Evolutionary conservation across 2,329 filamentous ascomycete genomes (phyloP).

Genomic region (Arthrobotrys megalospora): DNA sequence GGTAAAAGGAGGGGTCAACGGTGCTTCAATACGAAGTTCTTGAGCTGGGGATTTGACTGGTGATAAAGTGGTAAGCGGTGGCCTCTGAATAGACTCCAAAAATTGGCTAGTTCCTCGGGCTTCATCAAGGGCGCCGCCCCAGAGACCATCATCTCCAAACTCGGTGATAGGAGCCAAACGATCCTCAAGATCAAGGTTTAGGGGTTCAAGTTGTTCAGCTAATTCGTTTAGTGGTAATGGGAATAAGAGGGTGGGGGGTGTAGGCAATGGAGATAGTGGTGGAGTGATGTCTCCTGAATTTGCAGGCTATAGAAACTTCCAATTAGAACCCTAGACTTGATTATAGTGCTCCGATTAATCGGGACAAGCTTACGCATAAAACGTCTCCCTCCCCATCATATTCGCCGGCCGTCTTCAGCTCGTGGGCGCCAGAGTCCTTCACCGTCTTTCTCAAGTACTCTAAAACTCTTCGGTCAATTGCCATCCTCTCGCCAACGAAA

Average conservation of each 20-base stretch:
- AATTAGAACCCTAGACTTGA: not conserved
- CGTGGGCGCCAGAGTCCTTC: conserved; percentile 2
- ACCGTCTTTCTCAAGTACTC: conserved; percentile 44
- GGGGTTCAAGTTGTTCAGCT: not conserved
- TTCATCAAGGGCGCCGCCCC: conserved; percentile 4
- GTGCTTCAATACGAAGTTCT: conserved; percentile 26
- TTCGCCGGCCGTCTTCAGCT: not conserved
- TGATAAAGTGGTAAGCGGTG: conserved; percentile 22
- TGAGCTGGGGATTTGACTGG: conserved; percentile 5
- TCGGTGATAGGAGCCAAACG: not conserved
- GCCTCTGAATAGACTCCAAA: not conserved
- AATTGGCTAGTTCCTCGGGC: conserved; percentile 9
- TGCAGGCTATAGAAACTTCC: not conserved
- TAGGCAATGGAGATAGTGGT: conserved; percentile 31
- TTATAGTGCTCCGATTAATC: not conserved
- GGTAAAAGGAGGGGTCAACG: conserved; percentile 42
- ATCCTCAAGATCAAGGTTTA: not conserved
- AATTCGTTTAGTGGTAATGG: conserved; percentile 8
- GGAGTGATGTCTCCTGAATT: conserved; percentile 15
- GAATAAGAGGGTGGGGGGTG: not conserved
- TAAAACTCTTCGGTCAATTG: conserved; percentile 36
- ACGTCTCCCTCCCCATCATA: not conserved
- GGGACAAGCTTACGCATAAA: not conserved
- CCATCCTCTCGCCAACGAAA: conserved; percentile 44
- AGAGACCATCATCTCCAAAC: not conserved